Conservation (phyloP, 768 basidiomycete species). For the Termitomyces sp. region DNA sequence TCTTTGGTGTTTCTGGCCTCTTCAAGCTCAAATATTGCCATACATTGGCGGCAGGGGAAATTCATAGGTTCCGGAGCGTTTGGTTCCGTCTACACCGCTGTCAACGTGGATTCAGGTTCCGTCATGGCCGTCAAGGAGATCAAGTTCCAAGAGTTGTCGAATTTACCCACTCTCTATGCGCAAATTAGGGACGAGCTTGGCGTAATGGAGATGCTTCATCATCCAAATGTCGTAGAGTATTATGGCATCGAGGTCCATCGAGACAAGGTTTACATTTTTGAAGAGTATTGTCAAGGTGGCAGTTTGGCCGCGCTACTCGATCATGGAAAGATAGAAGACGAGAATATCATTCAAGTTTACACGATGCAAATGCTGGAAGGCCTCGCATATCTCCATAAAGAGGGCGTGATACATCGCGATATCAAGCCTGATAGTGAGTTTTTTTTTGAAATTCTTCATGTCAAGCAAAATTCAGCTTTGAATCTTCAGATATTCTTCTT, state of each 20-base stretch:
- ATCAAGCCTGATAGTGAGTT: conserved; percentile 95
- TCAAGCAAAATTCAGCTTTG: background rate
- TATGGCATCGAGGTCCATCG: conserved; percentile 99
- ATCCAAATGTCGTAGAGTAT: conserved; percentile 97
- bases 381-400: conserved; percentile 87
- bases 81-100: conserved; percentile 98
- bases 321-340: conserved; percentile 94
- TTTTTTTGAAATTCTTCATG: background rate
- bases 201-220: conserved; percentile 97
- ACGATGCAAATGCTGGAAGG: conserved; percentile 97
- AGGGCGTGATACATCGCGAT: conserved; percentile 92
- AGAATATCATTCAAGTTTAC: conserved; percentile 92
- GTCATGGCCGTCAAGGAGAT: conserved; percentile 99
- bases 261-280: conserved; percentile 98
- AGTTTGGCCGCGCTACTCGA: conserved; percentile 86
- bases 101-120: conserved; percentile 92
- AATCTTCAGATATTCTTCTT: conserved; percentile 76
- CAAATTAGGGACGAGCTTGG: conserved; percentile 94
- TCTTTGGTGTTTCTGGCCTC: conserved; percentile 93
- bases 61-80: conserved; percentile 99
- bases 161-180: conserved; percentile 80
- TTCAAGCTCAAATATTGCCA: conserved; percentile 91
- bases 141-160: conserved; percentile 90
- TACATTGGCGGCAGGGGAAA: conserved; percentile 96
- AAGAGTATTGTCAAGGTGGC: conserved; percentile 97